Percentiles rank a stretch among this genome's conserved stretches.
Evolutionary conservation across 2,329 filamentous ascomycete genomes (phyloP).

Genomic region (Trichoderma brevicompactum): DNA sequence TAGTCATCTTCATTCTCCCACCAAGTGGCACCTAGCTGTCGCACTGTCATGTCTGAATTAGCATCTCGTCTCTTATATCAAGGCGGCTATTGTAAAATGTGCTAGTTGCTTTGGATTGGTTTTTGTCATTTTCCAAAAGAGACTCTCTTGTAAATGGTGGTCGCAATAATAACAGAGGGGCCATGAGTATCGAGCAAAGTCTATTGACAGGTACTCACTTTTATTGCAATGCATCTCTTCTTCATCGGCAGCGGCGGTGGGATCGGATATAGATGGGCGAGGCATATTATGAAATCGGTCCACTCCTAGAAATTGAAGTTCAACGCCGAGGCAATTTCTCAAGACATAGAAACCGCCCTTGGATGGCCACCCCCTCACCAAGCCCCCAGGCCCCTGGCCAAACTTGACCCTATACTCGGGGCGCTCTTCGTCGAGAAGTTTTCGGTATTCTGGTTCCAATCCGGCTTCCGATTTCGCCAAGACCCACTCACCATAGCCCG

Average conservation of each 20-base stretch:
- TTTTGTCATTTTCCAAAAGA: too few species aligned
- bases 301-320: slow-evolving; percentile 10
- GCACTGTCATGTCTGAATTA: background rate
- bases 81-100: background rate
- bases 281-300: background rate
- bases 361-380: background rate
- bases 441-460: background rate
- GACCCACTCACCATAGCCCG: too few species aligned
- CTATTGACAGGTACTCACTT: background rate
- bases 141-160: too few species aligned
- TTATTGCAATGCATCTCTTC: slow-evolving; percentile 8
- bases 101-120: too few species aligned
- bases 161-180: too few species aligned
- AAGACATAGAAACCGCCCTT: slow-evolving; percentile 15
- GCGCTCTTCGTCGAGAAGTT: background rate
- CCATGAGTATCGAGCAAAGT: too few species aligned
- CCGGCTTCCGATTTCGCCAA: background rate
- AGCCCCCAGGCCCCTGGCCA: background rate
- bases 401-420: background rate
- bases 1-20: background rate
- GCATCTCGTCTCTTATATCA: background rate
- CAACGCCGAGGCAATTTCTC: background rate
- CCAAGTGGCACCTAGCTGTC: slow-evolving; percentile 9
- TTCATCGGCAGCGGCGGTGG: background rate
- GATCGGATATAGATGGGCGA: background rate